Evolutionary conservation across 2,329 filamentous ascomycete genomes (phyloP).

Genomic region (Beauveria bassiana): DNA sequence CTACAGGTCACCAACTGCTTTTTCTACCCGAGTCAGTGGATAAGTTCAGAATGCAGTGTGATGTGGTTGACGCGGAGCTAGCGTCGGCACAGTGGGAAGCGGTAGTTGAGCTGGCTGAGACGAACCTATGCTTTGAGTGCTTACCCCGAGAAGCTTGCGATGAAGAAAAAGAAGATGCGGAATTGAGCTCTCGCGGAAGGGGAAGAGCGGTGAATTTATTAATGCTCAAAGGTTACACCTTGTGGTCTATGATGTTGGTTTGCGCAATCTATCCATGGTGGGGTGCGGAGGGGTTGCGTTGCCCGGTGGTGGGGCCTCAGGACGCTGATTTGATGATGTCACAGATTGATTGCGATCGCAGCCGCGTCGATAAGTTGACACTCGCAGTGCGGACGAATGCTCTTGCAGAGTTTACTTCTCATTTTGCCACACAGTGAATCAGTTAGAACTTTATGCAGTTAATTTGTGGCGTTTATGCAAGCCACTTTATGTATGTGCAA

Average conservation of each 20-base stretch:
- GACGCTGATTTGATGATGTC: conserved; percentile 3
- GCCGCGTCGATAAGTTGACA: not conserved
- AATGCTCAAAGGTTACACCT: not conserved
- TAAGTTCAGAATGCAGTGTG: not conserved
- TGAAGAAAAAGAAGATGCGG: not conserved
- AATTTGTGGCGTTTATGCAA: not conserved
- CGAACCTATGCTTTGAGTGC: not conserved
- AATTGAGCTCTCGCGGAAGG: not conserved
- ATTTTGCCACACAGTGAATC: not conserved
- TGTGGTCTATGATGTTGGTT: not conserved
- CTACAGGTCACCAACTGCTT: not conserved
- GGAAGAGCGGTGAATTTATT: not conserved
- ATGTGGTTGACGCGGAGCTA: not conserved
- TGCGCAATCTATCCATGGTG: conserved; percentile 6
- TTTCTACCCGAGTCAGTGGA: not conserved
- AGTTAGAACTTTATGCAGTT: too few relatives aligned
- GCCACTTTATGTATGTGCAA: not conserved
- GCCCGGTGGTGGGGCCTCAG: not conserved
- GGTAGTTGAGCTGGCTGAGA: not conserved
- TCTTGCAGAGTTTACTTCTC: not conserved
- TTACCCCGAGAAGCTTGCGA: not conserved
- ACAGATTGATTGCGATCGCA: not conserved
- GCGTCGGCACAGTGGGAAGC: not conserved
- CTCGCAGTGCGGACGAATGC: not conserved
- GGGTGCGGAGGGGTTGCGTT: conserved; percentile 2